Evolutionary conservation across 257 asterid species (phyloP), one percentile per base, ranked within the genome.

Genomic region (Ehretia macrophylla): DNA sequence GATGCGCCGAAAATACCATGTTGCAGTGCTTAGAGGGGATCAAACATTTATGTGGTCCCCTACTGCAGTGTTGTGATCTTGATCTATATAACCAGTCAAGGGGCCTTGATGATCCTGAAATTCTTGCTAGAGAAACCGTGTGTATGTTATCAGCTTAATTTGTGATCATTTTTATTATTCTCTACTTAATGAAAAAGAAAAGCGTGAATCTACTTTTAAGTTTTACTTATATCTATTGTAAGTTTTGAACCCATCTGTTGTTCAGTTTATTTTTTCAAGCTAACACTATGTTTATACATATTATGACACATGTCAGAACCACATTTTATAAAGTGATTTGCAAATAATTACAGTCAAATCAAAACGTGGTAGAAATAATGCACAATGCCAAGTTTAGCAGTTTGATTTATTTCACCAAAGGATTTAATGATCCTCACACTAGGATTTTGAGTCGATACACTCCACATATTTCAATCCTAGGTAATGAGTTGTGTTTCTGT

Each of bases 51-150:
- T 79, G 94, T 76, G 86, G 95, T 76, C 81, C 93, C 44, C 74
- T 89, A 74, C 80, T 87, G 72, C 90, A 74, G 75, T 93, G 99
- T 68, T 93, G 91, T 76, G 96, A 89, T 74, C 81, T 83, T 61
- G 96, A 86, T 54, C 68, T 74, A 58, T 63, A 59, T 73, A 80
- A 79, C 61, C 99, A 85, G 81, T 42, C 87, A 37, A 69, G 92
- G 81, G 96, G 94, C 72, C 85, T 89, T 18, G 97, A 89, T 62
- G 99, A 93, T 80, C 99, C 97, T 59, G 96, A 89, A 72, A 80
- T 93, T 67, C 96, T 93, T 62, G 97, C 99, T 0, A 74, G 97
- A 62, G 97, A 89, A 85, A 93, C 99, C 32, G 99, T 89, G 77
- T 93, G 99, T 93, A 93, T 75, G 98, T 74, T 68, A 69, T 51